These are phyloP conservation scores for Delitschia confertaspora DNA, from an alignment of 495 filamentous ascomycete species.

Conservation along the genomic window DNA sequence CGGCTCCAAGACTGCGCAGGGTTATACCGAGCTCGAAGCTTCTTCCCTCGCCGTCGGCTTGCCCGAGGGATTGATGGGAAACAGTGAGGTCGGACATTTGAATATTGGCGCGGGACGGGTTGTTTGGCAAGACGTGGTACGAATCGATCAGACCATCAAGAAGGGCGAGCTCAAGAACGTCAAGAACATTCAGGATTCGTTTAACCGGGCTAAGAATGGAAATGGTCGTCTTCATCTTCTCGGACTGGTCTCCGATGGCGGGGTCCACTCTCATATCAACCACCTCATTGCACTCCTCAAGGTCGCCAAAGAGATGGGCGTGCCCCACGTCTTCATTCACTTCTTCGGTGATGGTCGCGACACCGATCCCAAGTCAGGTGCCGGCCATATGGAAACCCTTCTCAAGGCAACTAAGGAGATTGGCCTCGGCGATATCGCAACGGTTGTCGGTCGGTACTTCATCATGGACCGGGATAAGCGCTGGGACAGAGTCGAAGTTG, in stretches of 20 bases:
- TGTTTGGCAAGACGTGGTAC: slow-evolving; percentile 96
- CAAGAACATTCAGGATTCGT: slow-evolving; percentile 64
- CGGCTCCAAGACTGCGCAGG: slow-evolving; percentile 59
- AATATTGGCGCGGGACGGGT: slow-evolving; percentile 98
- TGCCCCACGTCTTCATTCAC: slow-evolving; percentile 92
- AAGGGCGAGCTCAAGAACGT: slow-evolving; percentile 72
- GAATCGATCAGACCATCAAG: slow-evolving; percentile 93
- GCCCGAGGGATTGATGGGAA: slow-evolving; percentile 96
- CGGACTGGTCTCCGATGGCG: slow-evolving; percentile 86
- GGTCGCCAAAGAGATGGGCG: slow-evolving; percentile 76
- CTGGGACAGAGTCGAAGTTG: slow-evolving; percentile 90
- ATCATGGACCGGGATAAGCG: slow-evolving; percentile 99
- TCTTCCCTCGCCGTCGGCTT: slow-evolving; percentile 93
- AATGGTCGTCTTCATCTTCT: slow-evolving; percentile 88
- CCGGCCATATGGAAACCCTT: slow-evolving; percentile 76
- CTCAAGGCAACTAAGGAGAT: slow-evolving; percentile 70
- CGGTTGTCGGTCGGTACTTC: slow-evolving; percentile 91
- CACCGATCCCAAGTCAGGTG: slow-evolving; percentile 88
- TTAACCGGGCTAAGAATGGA: slow-evolving; percentile 73
- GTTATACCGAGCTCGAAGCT: slow-evolving; percentile 82
- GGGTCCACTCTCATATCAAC: slow-evolving; percentile 91
- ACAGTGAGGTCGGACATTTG: slow-evolving; percentile 95
- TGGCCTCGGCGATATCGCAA: slow-evolving; percentile 80
- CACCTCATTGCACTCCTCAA: slow-evolving; percentile 80
- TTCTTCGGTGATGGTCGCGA: slow-evolving; percentile 98